Evolutionary conservation across 2,329 filamentous ascomycete species (phyloP).

Genomic region (Metarhizium guizhouense): DNA sequence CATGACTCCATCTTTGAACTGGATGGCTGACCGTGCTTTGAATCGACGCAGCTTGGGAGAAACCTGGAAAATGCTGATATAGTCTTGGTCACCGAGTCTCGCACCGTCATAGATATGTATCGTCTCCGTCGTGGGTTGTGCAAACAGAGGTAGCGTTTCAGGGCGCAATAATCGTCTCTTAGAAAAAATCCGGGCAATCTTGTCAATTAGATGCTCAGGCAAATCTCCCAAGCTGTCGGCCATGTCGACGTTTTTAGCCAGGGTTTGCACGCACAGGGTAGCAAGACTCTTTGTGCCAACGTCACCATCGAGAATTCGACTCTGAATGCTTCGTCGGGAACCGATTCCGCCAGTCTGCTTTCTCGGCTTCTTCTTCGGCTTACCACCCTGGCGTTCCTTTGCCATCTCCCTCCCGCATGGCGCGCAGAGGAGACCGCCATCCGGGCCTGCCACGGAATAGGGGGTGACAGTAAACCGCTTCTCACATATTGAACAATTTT

Average conservation of each 20-base stretch:
- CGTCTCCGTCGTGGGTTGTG: slow-evolving; percentile 39
- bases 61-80: slow-evolving; percentile 68
- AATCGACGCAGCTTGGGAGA: slow-evolving; percentile 61
- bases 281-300: slow-evolving; percentile 62
- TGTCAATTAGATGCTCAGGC: slow-evolving; percentile 46
- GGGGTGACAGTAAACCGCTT: slow-evolving; percentile 90
- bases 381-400: slow-evolving; percentile 44
- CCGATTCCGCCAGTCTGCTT: slow-evolving; percentile 43
- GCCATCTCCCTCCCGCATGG: slow-evolving; percentile 70
- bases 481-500: slow-evolving; percentile 75
- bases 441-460: slow-evolving; percentile 72
- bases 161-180: slow-evolving; percentile 49
- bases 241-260: slow-evolving; percentile 53
- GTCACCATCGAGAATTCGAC: slow-evolving; percentile 71
- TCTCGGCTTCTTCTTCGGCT: slow-evolving; percentile 35
- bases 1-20: slow-evolving; percentile 80
- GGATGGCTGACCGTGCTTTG: slow-evolving; percentile 76
- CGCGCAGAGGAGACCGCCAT: slow-evolving; percentile 78
- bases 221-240: slow-evolving; percentile 55
- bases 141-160: slow-evolving; percentile 47
- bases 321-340: slow-evolving; percentile 68
- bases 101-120: slow-evolving; percentile 50
- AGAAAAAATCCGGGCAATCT: slow-evolving; percentile 49
- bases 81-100: slow-evolving; percentile 67
- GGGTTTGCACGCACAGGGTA: slow-evolving; percentile 52